These are phyloP conservation scores for Umbelopsis vinacea DNA, from an alignment of 192 early-diverging fungal species.

Conservation along the genomic window DNA sequence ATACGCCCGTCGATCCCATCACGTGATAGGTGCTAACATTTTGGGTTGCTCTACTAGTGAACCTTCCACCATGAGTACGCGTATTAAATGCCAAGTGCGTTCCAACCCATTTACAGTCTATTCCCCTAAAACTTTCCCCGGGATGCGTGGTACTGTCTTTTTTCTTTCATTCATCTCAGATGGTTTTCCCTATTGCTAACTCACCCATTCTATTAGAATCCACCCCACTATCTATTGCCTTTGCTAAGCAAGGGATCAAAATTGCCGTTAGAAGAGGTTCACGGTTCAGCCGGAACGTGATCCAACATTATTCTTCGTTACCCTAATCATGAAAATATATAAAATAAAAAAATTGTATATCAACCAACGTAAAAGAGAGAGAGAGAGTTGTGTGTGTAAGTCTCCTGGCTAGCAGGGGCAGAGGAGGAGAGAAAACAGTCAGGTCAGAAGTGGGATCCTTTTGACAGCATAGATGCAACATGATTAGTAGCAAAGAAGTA, in stretches of 20 bases:
- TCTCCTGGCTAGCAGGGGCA: no score
- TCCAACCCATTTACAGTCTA: slow-evolving; percentile 41
- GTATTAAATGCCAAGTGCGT: slow-evolving; percentile 22
- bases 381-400: no score
- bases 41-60: background rate
- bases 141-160: slow-evolving; percentile 37
- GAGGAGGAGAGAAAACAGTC: no score
- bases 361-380: no score
- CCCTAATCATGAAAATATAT: background rate
- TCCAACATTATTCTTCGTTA: slow-evolving; percentile 3
- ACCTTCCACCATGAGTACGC: slow-evolving; percentile 28
- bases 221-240: slow-evolving; percentile 25
- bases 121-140: slow-evolving; percentile 43
- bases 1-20: no score
- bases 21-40: background rate
- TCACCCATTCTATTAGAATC: slow-evolving; percentile 14
- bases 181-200: background rate
- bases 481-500: no score
- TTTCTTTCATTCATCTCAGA: background rate
- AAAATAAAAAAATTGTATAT: background rate
- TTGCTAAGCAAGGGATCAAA: slow-evolving; percentile 32
- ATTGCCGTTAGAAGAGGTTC: slow-evolving; percentile 24
- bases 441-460: no score
- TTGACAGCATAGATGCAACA: no score
- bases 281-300: background rate